phyloP scores from a whole-genome alignment of 2,329 filamentous ascomycete genomes.

The Aplosporella prunicola region DNA sequence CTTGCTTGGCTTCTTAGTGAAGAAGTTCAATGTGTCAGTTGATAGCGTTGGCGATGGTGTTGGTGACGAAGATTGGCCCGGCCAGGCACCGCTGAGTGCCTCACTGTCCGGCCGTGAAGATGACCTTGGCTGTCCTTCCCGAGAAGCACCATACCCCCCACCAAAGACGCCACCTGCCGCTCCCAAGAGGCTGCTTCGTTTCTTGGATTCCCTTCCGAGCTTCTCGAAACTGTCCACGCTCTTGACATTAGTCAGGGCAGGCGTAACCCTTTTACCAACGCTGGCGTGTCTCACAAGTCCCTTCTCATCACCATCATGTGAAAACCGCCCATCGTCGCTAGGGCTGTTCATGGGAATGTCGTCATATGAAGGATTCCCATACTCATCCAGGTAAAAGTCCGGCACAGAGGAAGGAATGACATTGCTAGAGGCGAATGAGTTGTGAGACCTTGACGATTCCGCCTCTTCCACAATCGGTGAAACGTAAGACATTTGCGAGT shows the following conservation, averaged over 20 bases:
- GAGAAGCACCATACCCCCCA: slow-evolving; percentile 17
- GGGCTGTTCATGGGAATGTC: slow-evolving; percentile 25
- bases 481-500: slow-evolving; percentile 38
- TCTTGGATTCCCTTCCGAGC: slow-evolving; percentile 14
- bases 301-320: slow-evolving; percentile 28
- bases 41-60: too few species aligned
- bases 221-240: slow-evolving; percentile 29
- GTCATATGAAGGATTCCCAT: slow-evolving; percentile 26
- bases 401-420: slow-evolving; percentile 36
- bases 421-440: slow-evolving; percentile 40
- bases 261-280: slow-evolving; percentile 38
- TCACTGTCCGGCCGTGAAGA: slow-evolving; percentile 17
- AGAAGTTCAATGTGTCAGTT: slow-evolving; percentile 24
- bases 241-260: slow-evolving; percentile 39
- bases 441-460: slow-evolving; percentile 32
- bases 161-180: slow-evolving; percentile 14
- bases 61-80: slow-evolving; percentile 22
- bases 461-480: slow-evolving; percentile 42
- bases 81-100: slow-evolving; percentile 23
- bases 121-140: slow-evolving; percentile 4
- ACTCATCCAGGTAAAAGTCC: slow-evolving; percentile 32
- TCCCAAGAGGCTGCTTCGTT: slow-evolving; percentile 14
- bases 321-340: slow-evolving; percentile 18
- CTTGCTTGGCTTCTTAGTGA: slow-evolving; percentile 15
- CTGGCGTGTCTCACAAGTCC: slow-evolving; percentile 40